These are phyloP conservation scores for Coffea eugenioides DNA, from an alignment of 257 asterid genomes.

Conservation along the genomic window DNA sequence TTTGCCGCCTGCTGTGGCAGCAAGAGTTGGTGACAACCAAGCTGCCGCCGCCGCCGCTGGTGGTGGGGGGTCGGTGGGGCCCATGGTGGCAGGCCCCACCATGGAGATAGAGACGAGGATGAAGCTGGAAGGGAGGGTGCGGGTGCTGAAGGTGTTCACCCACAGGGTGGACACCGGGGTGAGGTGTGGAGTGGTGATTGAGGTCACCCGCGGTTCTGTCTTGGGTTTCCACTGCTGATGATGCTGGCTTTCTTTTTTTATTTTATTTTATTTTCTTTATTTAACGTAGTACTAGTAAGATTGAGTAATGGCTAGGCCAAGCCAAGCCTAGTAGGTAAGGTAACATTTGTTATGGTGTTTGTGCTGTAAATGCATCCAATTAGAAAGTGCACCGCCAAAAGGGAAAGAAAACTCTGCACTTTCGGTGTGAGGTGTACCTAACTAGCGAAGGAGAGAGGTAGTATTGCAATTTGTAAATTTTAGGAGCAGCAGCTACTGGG, in stretches of 20 bases:
- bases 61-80: constrained; percentile 6
- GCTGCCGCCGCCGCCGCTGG: constrained; percentile 15
- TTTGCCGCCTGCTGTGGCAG: constrained; percentile 36
- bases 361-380: not conserved
- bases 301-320: not conserved
- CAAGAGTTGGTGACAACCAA: not conserved
- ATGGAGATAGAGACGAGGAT: constrained; percentile 88
- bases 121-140: constrained; percentile 84
- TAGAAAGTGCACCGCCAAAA: not conserved
- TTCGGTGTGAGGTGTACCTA: not conserved
- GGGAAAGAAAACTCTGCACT: not conserved
- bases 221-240: constrained; percentile 75
- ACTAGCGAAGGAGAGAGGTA: not conserved
- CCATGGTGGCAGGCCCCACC: constrained; percentile 43
- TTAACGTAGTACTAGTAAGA: not conserved
- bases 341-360: not conserved
- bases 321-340: not conserved
- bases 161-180: constrained; percentile 70
- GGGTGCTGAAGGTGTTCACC: constrained; percentile 79
- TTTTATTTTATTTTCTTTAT: not conserved
- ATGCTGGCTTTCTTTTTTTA: not conserved
- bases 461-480: not conserved
- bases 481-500: not conserved
- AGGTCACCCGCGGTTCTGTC: constrained; percentile 67
- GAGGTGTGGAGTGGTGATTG: constrained; percentile 69